Evolutionary conservation across 2,329 filamentous ascomycete genomes (phyloP), one percentile per base, ranked within the genome.

Genomic region (Penicillium sp.): DNA sequence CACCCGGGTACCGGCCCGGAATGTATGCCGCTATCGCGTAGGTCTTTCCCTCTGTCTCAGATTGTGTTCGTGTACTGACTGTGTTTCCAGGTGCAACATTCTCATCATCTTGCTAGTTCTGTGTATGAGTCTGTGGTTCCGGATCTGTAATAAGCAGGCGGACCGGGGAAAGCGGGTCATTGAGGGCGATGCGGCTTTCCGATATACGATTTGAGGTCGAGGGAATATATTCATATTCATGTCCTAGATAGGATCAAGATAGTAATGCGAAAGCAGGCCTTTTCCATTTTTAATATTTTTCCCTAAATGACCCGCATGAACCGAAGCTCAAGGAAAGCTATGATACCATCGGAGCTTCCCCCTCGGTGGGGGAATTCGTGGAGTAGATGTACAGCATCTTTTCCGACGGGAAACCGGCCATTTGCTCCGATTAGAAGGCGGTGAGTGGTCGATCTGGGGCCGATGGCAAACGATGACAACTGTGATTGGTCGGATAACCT

Each of bases 101-200:
- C 49, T 73, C 27, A 67, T 74, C 13, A 56, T 75, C 40, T 6
- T 74, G 6, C 58, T 73, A n/a, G 68, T 72, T 4, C 53, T 49
- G 1, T 11, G 21, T 2, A 41, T 73, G 60, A 72, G 67, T 49
- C 5, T 70, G 36, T 71, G 70, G 65, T 75, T 75, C 60, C 63
- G 66, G 39, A 50, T 60, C 36, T 70, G 66, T 45, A 75, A 75
- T 48, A 65, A 63, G 43, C 67, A 73, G 57, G 73, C 73, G 16
- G 68, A 72, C 31, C 62, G 62, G 29, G 73, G 73, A 21, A 61
- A 72, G 63, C 58, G 69, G 36, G 60, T 73, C 8, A 73, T 75
- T 50, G 73, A 75, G 58, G 70, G 66, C 9, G 66, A 68, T 21
- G 53, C 68, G 10, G 64, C 64, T n/a, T 77, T 77, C 61, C 70